These are phyloP conservation scores for Agrocybe praecox DNA, from an alignment of 768 basidiomycete species.

Conservation along the genomic window DNA sequence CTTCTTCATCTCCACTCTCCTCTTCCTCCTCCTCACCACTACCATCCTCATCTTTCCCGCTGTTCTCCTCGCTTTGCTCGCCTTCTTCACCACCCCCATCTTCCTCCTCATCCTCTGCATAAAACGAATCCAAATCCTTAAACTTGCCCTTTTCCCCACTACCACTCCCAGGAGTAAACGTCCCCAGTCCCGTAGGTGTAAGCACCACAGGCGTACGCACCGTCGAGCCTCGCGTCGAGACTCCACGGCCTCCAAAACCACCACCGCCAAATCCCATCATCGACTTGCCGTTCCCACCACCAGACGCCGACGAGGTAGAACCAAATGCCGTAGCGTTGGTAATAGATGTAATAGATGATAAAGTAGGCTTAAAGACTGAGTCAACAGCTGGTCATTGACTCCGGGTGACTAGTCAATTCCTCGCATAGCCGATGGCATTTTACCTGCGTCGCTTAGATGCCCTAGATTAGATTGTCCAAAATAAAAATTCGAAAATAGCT, in stretches of 20 bases:
- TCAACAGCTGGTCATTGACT: no score
- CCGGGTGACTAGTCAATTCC: no score
- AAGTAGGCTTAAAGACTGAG: no score
- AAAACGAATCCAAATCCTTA: constrained; percentile 78
- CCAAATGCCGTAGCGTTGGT: constrained; percentile 41
- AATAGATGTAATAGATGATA: constrained; percentile 33
- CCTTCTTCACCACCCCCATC: constrained; percentile 20
- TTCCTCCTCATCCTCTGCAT: constrained; percentile 50
- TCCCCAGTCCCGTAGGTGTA: constrained; percentile 50
- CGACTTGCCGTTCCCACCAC: constrained; percentile 10
- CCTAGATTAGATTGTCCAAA: no score
- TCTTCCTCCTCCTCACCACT: constrained; percentile 12
- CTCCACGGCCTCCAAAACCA: no score
- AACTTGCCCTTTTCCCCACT: constrained; percentile 44
- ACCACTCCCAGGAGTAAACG: constrained; percentile 46
- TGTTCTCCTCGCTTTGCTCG: constrained; percentile 18
- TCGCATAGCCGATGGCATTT: no score
- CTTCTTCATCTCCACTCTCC: constrained; percentile 15
- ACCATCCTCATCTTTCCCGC: constrained; percentile 11
- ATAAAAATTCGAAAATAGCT: no score
- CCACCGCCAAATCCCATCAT: constrained; percentile 24
- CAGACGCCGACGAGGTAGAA: constrained; percentile 28
- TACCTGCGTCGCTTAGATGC: no score
- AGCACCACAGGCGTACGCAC: constrained; percentile 51
- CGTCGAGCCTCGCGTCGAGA: constrained; percentile 14